Percentiles rank a stretch among this genome's conserved stretches.
Evolutionary conservation across 306 rosid genomes (phyloP).

Genomic region (Alnus glutinosa): DNA sequence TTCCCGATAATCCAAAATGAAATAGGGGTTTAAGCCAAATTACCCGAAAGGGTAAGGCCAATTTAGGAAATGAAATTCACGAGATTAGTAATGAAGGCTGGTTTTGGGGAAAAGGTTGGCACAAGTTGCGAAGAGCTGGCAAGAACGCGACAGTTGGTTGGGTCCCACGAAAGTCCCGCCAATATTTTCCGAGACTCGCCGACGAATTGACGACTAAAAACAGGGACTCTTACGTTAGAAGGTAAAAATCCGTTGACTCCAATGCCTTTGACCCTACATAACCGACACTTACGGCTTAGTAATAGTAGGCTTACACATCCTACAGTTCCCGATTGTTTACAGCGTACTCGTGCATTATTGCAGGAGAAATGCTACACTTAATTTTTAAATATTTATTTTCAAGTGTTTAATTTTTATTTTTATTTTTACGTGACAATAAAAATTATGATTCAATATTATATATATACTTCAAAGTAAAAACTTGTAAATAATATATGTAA

Average conservation of each 20-base stretch:
- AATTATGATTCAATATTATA: too few species aligned
- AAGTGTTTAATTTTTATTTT: too few species aligned
- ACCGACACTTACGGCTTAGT: conserved; percentile 18
- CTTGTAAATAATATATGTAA: too few species aligned
- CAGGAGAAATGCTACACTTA: too few species aligned
- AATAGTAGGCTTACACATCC: background rate
- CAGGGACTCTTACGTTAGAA: background rate
- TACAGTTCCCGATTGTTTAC: background rate
- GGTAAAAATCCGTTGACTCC: conserved; percentile 34
- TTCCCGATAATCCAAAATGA: too few species aligned
- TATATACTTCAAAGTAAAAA: too few species aligned
- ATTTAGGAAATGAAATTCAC: conserved; percentile 25
- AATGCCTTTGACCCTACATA: background rate
- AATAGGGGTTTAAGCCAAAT: background rate
- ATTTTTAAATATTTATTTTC: too few species aligned
- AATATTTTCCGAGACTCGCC: conserved; percentile 28
- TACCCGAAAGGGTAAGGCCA: conserved; percentile 15
- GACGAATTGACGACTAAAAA: conserved; percentile 5
- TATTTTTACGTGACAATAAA: too few species aligned
- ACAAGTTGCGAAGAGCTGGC: conserved; percentile 53
- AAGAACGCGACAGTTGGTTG: conserved; percentile 31
- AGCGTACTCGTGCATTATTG: background rate
- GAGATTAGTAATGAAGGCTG: conserved; percentile 2
- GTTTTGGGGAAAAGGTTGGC: conserved; percentile 32
- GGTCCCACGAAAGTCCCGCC: conserved; percentile 42